These are phyloP conservation scores for Monosporascus sp. DNA, from an alignment of 2,329 filamentous ascomycete species.

Conservation along the genomic window DNA sequence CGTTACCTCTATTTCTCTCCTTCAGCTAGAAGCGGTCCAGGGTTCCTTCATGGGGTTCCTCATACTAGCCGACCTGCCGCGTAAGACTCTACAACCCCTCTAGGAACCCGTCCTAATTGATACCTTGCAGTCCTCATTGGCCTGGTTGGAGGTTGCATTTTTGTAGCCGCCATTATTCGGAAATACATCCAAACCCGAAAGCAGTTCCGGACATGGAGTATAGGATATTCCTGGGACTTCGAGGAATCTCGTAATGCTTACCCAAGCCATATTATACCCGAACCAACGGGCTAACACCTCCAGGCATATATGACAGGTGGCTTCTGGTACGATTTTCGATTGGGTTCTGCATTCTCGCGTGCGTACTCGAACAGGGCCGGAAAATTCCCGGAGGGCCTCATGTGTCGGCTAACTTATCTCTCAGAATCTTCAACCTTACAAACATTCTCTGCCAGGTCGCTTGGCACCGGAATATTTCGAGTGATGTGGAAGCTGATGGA, in stretches of 20 bases:
- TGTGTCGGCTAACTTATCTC: conserved; percentile 30
- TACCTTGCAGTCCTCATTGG: conserved; percentile 30
- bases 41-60: conserved; percentile 7
- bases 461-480: conserved; percentile 22
- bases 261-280: not conserved
- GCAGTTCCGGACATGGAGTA: conserved; percentile 25
- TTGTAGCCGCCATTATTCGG: conserved; percentile 33
- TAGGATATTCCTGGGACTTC: conserved; percentile 23
- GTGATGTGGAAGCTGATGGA: conserved; percentile 17
- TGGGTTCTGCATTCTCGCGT: conserved; percentile 36
- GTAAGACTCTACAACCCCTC: conserved; percentile 1
- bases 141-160: conserved; percentile 28
- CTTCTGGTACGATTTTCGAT: conserved; percentile 39
- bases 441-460: conserved; percentile 14
- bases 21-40: conserved; percentile 8
- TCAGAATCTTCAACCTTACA: conserved; percentile 32
- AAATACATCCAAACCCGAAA: conserved; percentile 35
- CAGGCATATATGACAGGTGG: conserved; percentile 38
- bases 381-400: no score
- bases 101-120: not conserved
- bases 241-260: conserved; percentile 3
- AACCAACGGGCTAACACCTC: conserved; percentile 8
- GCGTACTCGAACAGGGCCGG: conserved; percentile 3
- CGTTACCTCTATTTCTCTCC: conserved; percentile 10
- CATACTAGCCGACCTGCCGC: conserved; percentile 10